Percentiles rank a stretch among this genome's conserved stretches.
These are phyloP conservation scores for Ascochyta clinopodiicola DNA, from an alignment of 2,329 filamentous ascomycete genomes.

Conservation along the genomic window DNA sequence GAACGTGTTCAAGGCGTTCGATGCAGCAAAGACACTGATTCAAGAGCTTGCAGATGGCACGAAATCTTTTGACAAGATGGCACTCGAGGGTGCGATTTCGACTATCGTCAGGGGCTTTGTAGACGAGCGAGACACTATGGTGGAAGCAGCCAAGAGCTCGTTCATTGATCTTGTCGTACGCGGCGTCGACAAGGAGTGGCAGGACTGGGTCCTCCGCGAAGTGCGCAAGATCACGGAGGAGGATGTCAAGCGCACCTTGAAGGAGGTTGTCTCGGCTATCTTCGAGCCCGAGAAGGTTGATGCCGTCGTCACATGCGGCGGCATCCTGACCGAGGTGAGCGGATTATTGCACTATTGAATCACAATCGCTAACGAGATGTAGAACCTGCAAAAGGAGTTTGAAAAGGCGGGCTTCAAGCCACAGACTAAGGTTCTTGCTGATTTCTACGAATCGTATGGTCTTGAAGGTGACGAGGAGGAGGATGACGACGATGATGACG, in stretches of 20 bases:
- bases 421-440: conserved; percentile 73
- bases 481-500: conserved; percentile 65
- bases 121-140: conserved; percentile 86
- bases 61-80: conserved; percentile 75
- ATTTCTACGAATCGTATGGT: conserved; percentile 92
- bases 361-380: conserved; percentile 9
- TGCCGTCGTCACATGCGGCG: conserved; percentile 85
- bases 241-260: conserved; percentile 77
- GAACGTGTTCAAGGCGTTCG: conserved; percentile 85
- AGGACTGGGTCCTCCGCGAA: conserved; percentile 74
- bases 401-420: conserved; percentile 78
- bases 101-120: conserved; percentile 86
- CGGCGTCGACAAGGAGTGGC: conserved; percentile 78
- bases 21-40: conserved; percentile 76
- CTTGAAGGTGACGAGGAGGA: conserved; percentile 68
- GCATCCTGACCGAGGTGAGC: conserved; percentile 82
- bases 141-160: conserved; percentile 79
- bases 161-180: conserved; percentile 83
- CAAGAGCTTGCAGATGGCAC: conserved; percentile 75
- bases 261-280: conserved; percentile 75
- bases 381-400: conserved; percentile 80
- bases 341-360: not conserved
- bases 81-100: conserved; percentile 89
- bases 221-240: conserved; percentile 78
- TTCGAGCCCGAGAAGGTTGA: conserved; percentile 84